Evolutionary conservation across 2,329 filamentous ascomycete genomes (phyloP).

Genomic region (Penicillium sp.): DNA sequence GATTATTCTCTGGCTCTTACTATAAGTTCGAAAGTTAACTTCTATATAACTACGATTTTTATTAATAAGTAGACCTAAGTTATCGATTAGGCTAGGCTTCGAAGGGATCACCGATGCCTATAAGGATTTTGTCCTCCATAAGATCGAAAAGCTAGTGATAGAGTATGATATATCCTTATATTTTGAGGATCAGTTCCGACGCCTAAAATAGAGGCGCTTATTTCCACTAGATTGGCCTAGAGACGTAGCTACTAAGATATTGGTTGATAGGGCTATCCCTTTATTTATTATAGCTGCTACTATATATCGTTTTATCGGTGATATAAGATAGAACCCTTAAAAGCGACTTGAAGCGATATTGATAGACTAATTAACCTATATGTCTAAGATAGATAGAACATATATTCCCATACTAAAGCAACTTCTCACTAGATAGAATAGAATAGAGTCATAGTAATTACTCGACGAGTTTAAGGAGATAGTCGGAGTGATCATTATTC

Average conservation of each 20-base stretch:
- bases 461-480: constrained; percentile 4
- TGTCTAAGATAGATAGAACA: constrained; percentile 20
- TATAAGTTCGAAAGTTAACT: constrained; percentile 8
- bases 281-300: constrained; percentile 17
- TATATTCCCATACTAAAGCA: constrained; percentile 22
- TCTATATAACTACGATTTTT: constrained; percentile 19
- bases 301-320: constrained; percentile 10
- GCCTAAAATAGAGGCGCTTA: not conserved
- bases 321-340: constrained; percentile 7
- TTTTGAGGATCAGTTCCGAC: constrained; percentile 3
- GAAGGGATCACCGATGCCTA: constrained; percentile 7
- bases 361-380: constrained; percentile 5
- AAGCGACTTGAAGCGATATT: constrained; percentile 13
- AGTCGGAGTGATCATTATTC: constrained; percentile 5
- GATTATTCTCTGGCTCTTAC: constrained; percentile 19
- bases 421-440: constrained; percentile 11
- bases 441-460: constrained; percentile 4
- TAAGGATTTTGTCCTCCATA: constrained; percentile 21
- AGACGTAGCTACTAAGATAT: not conserved
- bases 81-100: constrained; percentile 13
- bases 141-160: constrained; percentile 18
- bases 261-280: constrained; percentile 10
- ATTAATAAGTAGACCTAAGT: constrained; percentile 26
- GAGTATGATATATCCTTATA: constrained; percentile 20
- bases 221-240: constrained; percentile 12